Percentiles rank a stretch among this genome's conserved stretches.
Evolutionary conservation across 306 rosid genomes (phyloP).

Genomic region (Parietaria judaica): DNA sequence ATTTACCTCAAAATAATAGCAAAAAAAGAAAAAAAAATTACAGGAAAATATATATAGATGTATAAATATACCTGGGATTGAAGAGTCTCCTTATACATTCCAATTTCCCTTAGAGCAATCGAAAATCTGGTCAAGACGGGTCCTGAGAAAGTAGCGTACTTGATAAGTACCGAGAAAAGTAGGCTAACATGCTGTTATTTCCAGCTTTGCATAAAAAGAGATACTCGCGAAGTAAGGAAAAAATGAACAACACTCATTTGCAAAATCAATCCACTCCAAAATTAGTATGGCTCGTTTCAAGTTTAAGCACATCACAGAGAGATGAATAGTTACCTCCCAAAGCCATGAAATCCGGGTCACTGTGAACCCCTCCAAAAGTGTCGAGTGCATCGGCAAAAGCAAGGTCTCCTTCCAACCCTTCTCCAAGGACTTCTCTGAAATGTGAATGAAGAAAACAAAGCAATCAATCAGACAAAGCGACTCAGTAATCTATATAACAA

Average conservation of each 20-base stretch:
- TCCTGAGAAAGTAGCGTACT: slow-evolving; percentile 35
- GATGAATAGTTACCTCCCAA: slow-evolving; percentile 40
- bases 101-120: slow-evolving; percentile 82
- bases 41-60: neutral
- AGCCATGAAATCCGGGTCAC: slow-evolving; percentile 85
- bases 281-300: too few relatives aligned
- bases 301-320: neutral
- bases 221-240: too few relatives aligned
- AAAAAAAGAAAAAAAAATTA: neutral
- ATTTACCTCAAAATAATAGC: neutral
- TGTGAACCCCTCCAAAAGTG: slow-evolving; percentile 84
- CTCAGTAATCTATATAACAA: neutral
- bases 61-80: slow-evolving; percentile 69
- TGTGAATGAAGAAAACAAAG: slow-evolving; percentile 20
- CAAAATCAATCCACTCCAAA: too few relatives aligned
- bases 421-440: slow-evolving; percentile 87
- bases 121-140: slow-evolving; percentile 87
- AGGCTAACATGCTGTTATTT: neutral
- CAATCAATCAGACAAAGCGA: slow-evolving; percentile 15
- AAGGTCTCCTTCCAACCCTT: slow-evolving; percentile 88
- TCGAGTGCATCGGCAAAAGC: slow-evolving; percentile 92
- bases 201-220: neutral
- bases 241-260: too few relatives aligned
- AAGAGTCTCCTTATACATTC: slow-evolving; percentile 86
- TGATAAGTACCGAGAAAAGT: neutral